These are phyloP conservation scores for Stemphylium lycopersici DNA, from an alignment of 2,329 filamentous ascomycete species.

Conservation along the genomic window DNA sequence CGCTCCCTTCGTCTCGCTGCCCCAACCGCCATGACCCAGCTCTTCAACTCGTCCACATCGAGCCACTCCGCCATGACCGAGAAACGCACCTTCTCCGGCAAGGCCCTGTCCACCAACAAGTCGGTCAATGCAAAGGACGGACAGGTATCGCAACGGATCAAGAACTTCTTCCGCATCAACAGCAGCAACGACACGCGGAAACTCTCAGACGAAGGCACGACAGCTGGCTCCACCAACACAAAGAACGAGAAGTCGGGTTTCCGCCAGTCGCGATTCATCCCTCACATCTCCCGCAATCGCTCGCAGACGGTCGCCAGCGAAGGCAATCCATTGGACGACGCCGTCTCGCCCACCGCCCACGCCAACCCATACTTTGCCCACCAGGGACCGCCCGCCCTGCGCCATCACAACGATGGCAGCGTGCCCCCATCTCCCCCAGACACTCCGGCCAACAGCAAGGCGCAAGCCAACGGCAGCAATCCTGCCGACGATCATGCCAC, in stretches of 20 bases:
- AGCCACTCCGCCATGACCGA: constrained; percentile 49
- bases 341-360: constrained; percentile 87
- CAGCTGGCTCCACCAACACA: constrained; percentile 39
- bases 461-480: constrained; percentile 71
- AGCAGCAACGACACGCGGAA: constrained; percentile 56
- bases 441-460: constrained; percentile 70
- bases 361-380: constrained; percentile 98
- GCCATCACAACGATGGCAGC: constrained; percentile 93
- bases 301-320: constrained; percentile 92
- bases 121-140: constrained; percentile 56
- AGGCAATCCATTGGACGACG: constrained; percentile 86
- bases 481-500: constrained; percentile 70
- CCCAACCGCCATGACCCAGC: constrained; percentile 48
- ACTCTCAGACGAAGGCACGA: constrained; percentile 48
- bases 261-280: constrained; percentile 87
- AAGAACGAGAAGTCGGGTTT: constrained; percentile 73
- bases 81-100: constrained; percentile 58
- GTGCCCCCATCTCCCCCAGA: constrained; percentile 92
- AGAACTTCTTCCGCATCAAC: constrained; percentile 73
- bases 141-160: constrained; percentile 68
- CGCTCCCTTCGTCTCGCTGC: constrained; percentile 5
- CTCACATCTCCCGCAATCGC: constrained; percentile 82
- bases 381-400: constrained; percentile 88
- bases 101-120: constrained; percentile 54
- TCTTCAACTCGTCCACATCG: constrained; percentile 50